A percentile compares a stretch with the other conserved stretches of the same genome.
These are phyloP conservation scores for Penicillium sp. DNA, from an alignment of 2,329 filamentous ascomycete genomes.

Conservation along the genomic window DNA sequence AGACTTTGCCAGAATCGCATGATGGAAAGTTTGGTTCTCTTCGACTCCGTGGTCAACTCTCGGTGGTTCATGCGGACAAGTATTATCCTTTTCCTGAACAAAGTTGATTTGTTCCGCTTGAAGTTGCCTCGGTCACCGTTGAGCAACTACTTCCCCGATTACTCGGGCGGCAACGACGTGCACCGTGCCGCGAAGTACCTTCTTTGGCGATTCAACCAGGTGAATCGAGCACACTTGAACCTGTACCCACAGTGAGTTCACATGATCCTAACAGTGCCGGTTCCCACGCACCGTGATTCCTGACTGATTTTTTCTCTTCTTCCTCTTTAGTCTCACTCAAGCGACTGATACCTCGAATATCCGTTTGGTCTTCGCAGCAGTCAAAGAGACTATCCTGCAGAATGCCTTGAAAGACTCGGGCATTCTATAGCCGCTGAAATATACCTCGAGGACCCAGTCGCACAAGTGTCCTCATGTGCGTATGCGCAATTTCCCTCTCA, in stretches of 20 bases:
- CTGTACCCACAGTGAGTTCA: conserved; percentile 89
- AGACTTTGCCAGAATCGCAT: conserved; percentile 79
- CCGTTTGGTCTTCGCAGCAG: conserved; percentile 92
- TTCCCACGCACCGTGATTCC: background rate
- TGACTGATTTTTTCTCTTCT: conserved; percentile 25
- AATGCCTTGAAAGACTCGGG: conserved; percentile 98
- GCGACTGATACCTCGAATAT: conserved; percentile 99
- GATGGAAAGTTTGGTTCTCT: conserved; percentile 96
- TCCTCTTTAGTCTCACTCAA: conserved; percentile 77
- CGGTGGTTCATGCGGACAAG: conserved; percentile 99
- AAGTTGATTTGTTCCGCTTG: conserved; percentile 96
- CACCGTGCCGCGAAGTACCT: conserved; percentile 98
- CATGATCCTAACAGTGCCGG: background rate
- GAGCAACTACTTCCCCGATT: conserved; percentile 95
- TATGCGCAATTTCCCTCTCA: background rate
- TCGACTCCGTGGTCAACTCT: conserved; percentile 98
- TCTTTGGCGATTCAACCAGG: conserved; percentile 97
- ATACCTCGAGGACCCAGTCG: background rate
- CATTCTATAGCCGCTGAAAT: conserved; percentile 62
- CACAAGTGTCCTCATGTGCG: background rate
- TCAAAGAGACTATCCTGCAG: conserved; percentile 98
- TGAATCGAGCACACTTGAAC: conserved; percentile 93
- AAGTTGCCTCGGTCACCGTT: conserved; percentile 88
- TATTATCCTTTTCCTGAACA: conserved; percentile 98
- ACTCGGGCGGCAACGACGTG: conserved; percentile 95